Conservation (phyloP, 176 grass and related monocot genomes). For the Puya raimondii region DNA sequence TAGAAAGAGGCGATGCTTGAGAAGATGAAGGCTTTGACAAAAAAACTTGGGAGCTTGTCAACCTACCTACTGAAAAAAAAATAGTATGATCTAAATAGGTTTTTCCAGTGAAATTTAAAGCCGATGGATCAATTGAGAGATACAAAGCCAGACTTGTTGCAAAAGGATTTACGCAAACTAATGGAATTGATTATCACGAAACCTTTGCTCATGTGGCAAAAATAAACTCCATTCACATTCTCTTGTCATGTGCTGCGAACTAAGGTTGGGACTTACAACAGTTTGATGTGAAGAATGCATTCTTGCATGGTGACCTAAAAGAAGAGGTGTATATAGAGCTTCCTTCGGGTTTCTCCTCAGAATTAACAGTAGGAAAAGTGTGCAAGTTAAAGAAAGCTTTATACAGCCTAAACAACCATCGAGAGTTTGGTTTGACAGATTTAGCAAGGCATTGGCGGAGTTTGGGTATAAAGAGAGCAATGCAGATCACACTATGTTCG, state of each 20-base stretch:
- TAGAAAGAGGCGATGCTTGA: neutral
- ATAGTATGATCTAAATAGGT: neutral
- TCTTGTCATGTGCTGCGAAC: neutral
- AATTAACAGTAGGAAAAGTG: neutral
- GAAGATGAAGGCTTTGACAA: neutral
- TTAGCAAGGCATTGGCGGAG: neutral
- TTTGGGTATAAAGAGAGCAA: neutral
- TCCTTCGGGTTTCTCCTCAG: neutral
- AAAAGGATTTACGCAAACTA: neutral
- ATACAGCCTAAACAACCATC: neutral
- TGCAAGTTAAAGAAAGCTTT: neutral
- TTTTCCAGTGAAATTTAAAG: neutral
- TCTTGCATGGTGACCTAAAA: neutral
- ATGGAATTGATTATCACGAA: neutral
- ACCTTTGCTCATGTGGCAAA: neutral
- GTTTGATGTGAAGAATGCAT: too few relatives aligned
- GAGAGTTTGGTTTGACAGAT: neutral
- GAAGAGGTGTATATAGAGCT: neutral
- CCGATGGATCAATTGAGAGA: neutral
- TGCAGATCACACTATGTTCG: neutral
- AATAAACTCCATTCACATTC: neutral
- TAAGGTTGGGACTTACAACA: neutral
- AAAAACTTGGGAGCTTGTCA: neutral
- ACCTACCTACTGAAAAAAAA: neutral
- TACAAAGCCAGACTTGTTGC: neutral